phyloP scores from a whole-genome alignment of 2,329 filamentous ascomycete genomes.

The Neopestalotiopsis sp. region DNA sequence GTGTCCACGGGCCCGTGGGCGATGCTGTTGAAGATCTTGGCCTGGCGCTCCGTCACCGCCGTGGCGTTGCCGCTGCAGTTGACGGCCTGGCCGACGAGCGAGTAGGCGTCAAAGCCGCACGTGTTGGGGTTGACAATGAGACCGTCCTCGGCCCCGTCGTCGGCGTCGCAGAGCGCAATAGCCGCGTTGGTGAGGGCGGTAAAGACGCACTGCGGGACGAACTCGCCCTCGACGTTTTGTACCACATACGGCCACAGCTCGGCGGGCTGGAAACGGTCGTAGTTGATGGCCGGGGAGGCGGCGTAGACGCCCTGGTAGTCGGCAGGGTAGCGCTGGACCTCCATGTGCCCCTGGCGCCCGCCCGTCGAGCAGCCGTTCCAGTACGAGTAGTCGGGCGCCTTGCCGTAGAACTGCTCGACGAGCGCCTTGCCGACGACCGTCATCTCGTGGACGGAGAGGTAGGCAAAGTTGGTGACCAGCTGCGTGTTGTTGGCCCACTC shows the following conservation, averaged over 20 bases:
- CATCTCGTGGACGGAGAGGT: conserved; percentile 34
- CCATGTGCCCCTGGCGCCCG: conserved; percentile 60
- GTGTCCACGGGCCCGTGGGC: conserved; percentile 20
- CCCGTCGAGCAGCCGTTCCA: conserved; percentile 57
- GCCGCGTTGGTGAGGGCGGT: conserved; percentile 3
- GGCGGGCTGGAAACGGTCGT: conserved; percentile 10
- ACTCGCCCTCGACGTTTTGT: conserved; percentile 18
- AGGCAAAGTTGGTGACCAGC: conserved; percentile 29
- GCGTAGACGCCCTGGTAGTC: conserved; percentile 61
- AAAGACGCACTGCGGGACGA: conserved; percentile 15
- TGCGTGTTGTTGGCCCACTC: conserved; percentile 30
- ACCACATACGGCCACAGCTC: conserved; percentile 15
- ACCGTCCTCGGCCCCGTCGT: conserved; percentile 2
- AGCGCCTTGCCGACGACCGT: conserved; percentile 49
- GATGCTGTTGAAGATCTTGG: conserved; percentile 19
- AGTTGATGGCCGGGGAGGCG: conserved; percentile 46
- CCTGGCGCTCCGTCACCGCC: conserved; percentile 18
- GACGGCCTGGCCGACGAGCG: conserved; percentile 15
- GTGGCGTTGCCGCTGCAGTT: conserved; percentile 15
- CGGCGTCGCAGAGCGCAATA: conserved; percentile 1
- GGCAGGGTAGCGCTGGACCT: conserved; percentile 56
- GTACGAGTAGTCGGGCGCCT: conserved; percentile 50
- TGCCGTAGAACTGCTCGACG: conserved; percentile 45
- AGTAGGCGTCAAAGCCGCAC: conserved; percentile 20
- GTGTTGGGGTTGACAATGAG: conserved; percentile 12